Percentiles rank a stretch among this genome's conserved stretches.
phyloP scores from a whole-genome alignment of 306 rosid species.

The Vigna radiata region DNA sequence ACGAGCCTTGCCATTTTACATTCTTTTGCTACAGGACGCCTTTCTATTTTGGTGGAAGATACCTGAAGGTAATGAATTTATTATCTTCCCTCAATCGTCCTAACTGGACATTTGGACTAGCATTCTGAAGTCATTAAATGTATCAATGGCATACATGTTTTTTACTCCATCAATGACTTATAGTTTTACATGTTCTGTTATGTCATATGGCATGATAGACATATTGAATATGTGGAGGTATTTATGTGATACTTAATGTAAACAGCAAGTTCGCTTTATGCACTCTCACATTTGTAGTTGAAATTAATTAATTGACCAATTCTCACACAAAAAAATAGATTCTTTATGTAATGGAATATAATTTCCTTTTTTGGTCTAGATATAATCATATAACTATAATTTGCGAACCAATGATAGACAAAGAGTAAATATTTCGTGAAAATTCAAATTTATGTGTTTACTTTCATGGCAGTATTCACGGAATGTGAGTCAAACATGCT shows the following conservation, averaged over 20 bases:
- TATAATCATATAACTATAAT: conserved; percentile 28
- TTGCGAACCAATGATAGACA: conserved; percentile 27
- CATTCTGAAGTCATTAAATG: conserved; percentile 18
- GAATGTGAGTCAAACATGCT: conserved; percentile 94
- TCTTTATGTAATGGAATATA: conserved; percentile 5
- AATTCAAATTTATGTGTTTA: conserved; percentile 40
- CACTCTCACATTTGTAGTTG: conserved; percentile 11
- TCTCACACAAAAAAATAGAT: background rate
- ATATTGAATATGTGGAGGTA: background rate
- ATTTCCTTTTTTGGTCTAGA: conserved; percentile 28
- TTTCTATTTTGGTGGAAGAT: conserved; percentile 86
- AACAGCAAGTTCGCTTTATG: conserved; percentile 25
- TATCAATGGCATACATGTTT: background rate
- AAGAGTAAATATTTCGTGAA: conserved; percentile 36
- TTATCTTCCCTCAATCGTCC: conserved; percentile 38
- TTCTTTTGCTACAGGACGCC: conserved; percentile 59
- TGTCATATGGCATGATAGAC: conserved; percentile 1
- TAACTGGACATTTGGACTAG: conserved; percentile 7
- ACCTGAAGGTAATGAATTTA: conserved; percentile 66
- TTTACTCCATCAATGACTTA: background rate
- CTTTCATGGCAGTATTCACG: conserved; percentile 78
- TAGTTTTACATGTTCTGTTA: conserved; percentile 19
- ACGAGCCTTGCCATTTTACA: conserved; percentile 69
- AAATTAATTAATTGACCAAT: conserved; percentile 9
- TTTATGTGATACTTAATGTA: background rate